Base-by-base conservation (phyloP, 2,329 filamentous ascomycete species). In the Lasiodiplodia sp. region DNA sequence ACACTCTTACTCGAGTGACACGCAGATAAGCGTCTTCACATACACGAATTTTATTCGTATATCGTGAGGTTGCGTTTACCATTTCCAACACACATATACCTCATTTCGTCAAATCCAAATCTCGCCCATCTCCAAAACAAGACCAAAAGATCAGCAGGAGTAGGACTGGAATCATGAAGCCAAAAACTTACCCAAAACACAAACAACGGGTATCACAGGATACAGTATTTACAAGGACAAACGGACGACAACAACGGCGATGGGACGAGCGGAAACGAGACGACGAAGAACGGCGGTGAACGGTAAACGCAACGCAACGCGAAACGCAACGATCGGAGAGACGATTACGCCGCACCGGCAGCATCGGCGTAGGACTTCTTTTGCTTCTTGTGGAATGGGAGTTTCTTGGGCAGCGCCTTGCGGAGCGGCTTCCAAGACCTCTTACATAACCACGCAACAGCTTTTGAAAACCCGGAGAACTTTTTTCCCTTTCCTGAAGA, bases 361-460 rank as follows among this genome's bases (percentile, higher is more conserved):
- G 56, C 56, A 10, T 60, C 56, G n/a, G 56, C 56, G 56, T 60
- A 60, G 37, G 34, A 44, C 25, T 62, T 49, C 37, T 62, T 47
- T 18, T 62, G 57, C 57, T 60, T 44, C 55, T 57, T 62, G 40
- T 31, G 21, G 21, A 18, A 18, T 44, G 23, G 57, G 23, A 47
- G 25, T n/a, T 49, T 44, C 57, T 62, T 62, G 57, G 57, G 57
- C 3, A 62, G 40, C 23, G 40, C 40, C 57, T 49, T 49, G 57
- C 57, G 57, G 40, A 62, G 38, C 12, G 57, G 57, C 40, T 49
- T 49, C 57, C 57, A 62, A 21, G 38, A 40, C 66, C 51, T 67
- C 55, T 67, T 67, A 95, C 92, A 94, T 94, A 74, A 95, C 87
- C 49, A 88, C 82, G 83, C 92, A 94, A 80, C 91, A 94, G 51